Evolutionary conservation across 2,329 filamentous ascomycete species (phyloP), one percentile per base, ranked within the genome.

Genomic region (Ascomycota sp.): DNA sequence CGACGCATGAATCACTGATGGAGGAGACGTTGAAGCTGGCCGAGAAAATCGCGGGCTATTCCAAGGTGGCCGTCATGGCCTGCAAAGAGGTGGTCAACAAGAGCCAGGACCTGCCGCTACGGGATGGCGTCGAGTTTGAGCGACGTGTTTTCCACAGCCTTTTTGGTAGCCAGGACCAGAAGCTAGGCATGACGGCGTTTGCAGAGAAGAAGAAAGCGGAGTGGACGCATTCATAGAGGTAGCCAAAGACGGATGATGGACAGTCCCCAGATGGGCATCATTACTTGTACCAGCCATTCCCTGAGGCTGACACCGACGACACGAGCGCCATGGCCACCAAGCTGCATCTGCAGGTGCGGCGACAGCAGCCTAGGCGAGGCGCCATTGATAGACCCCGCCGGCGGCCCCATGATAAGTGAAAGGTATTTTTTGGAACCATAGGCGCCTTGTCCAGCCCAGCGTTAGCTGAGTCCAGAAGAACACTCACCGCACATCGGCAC

Each of bases 41-140:
- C 3, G 81, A 79, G 61, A 85, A 71, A 30, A 94, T 98, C 56
- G 85, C 89, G 0, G 59, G 77, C 1, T 82, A 89, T 54, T 85
- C 79, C 30, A 71, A 66, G 47, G 75, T 98, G n/a, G 79, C 86
- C 2, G 71, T 92, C 34, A 73, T 82, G 57, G 89, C 79, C 8
- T 76, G 70, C 33, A 98, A 98, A 65, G 89, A 98, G 63, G 86
- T 89, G n/a, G 86, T 98, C 32, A 93, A 95, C 52, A 95, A 94
- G 73, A 93, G 83, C 53, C 85, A 95, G 62, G 89, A 98, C 43
- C 56, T 93, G 41, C 64, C 75, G 4, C 58, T 98, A 35, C 62
- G 78, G 41, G 89, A 95, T 46, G 89, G 89, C 10, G 78, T 98
- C 2, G 89, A 98, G 57, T 95, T 73, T 55, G 89, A 98, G 66